These are phyloP conservation scores for Monosporascus sp. DNA, from an alignment of 2,329 filamentous ascomycete genomes.

Conservation along the genomic window DNA sequence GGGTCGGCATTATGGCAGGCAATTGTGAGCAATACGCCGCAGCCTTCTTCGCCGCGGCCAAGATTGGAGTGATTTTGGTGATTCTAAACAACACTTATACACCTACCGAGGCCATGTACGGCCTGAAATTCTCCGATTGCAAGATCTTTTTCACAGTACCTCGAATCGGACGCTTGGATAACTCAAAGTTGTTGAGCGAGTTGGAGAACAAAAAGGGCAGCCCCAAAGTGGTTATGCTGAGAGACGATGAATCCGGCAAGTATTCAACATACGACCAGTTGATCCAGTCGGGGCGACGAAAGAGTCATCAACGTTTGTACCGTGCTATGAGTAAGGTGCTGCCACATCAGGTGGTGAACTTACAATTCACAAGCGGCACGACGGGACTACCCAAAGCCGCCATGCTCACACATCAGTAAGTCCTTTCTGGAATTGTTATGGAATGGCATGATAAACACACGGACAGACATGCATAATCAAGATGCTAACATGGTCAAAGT, in stretches of 20 bases:
- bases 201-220: conserved; percentile 41
- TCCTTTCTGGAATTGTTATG: no score
- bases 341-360: conserved; percentile 64
- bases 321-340: conserved; percentile 51
- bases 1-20: conserved; percentile 71
- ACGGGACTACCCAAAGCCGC: conserved; percentile 70
- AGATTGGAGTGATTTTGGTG: conserved; percentile 64
- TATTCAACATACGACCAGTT: conserved; percentile 59
- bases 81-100: conserved; percentile 84
- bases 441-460: no score
- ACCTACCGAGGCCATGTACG: conserved; percentile 65
- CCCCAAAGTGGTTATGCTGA: conserved; percentile 56
- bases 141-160: conserved; percentile 69
- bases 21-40: conserved; percentile 78
- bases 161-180: conserved; percentile 61
- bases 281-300: conserved; percentile 44
- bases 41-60: conserved; percentile 69
- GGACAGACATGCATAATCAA: no score
- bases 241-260: conserved; percentile 42
- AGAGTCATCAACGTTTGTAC: conserved; percentile 46
- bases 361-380: conserved; percentile 73
- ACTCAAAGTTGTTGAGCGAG: conserved; percentile 52
- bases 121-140: conserved; percentile 66
- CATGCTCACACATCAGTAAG: conserved; percentile 62
- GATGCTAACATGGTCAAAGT: not conserved